Evolutionary conservation across 805 yeast species (phyloP).

Genomic region (Saturnispora besseyi): DNA sequence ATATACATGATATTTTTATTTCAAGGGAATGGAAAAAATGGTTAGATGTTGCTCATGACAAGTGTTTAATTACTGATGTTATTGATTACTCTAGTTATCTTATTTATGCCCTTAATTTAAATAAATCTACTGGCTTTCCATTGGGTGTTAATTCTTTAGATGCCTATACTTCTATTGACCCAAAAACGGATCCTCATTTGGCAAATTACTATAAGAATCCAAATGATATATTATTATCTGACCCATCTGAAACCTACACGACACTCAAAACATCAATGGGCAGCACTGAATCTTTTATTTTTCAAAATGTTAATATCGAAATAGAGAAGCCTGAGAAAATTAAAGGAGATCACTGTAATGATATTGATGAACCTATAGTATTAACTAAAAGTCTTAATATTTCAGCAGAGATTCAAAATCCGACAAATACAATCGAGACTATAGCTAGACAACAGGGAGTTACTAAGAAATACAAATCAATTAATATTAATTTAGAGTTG

Average conservation of each 20-base stretch:
- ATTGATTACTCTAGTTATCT: conserved; percentile 16
- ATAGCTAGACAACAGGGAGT: neutral
- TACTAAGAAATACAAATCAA: neutral
- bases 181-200: conserved; percentile 6
- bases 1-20: conserved; percentile 26
- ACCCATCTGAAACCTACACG: neutral
- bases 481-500: neutral
- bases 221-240: neutral
- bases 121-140: conserved; percentile 7
- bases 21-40: conserved; percentile 11
- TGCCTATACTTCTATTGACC: conserved; percentile 1
- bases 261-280: neutral
- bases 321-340: neutral
- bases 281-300: neutral
- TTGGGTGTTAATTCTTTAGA: neutral
- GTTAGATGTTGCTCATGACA: conserved; percentile 5
- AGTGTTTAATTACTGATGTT: conserved; percentile 12
- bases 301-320: neutral
- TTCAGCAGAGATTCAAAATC: neutral
- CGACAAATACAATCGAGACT: neutral
- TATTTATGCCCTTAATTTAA: conserved; percentile 11
- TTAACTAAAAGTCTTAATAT: neutral
- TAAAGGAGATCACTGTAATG: neutral
- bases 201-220: conserved; percentile 1
- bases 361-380: neutral